Evolutionary conservation across 1,284 basidiomycete species (phyloP).

Genomic region (Pyrrhoderma lamaoense): DNA sequence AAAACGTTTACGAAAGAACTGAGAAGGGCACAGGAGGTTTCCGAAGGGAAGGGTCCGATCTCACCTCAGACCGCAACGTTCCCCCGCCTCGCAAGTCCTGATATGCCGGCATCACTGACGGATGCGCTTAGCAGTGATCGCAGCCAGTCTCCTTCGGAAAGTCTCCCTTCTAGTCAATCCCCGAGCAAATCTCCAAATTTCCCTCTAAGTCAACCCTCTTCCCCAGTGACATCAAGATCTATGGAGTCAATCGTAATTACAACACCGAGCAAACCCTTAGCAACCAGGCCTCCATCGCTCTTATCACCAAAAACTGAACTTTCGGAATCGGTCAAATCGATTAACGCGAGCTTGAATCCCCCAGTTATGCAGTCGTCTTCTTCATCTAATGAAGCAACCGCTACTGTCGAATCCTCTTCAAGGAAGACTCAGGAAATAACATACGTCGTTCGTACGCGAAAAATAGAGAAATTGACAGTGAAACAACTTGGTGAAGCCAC

Average conservation of each 20-base stretch:
- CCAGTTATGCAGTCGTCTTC: background rate
- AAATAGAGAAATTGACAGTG: conserved; percentile 71
- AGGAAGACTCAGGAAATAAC: conserved; percentile 31
- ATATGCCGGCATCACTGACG: conserved; percentile 8
- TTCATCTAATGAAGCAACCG: background rate
- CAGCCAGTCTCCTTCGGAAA: conserved; percentile 6
- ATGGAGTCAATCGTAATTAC: background rate
- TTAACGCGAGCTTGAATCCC: background rate
- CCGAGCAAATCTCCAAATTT: background rate
- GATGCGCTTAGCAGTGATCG: conserved; percentile 2
- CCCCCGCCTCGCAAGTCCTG: conserved; percentile 20
- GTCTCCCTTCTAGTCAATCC: conserved; percentile 5
- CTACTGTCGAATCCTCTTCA: conserved; percentile 1
- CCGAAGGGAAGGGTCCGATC: conserved; percentile 40
- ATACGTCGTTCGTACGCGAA: conserved; percentile 47
- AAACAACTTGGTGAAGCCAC: conserved; percentile 82
- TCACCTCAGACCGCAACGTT: conserved; percentile 28
- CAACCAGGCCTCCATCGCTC: background rate
- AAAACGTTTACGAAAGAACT: conserved; percentile 69
- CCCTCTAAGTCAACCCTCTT: conserved; percentile 11
- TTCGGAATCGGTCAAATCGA: background rate
- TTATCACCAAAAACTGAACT: background rate
- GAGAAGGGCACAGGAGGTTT: conserved; percentile 56
- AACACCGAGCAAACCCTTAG: no score
- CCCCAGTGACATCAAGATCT: conserved; percentile 5